Evolutionary conservation across 768 basidiomycete genomes (phyloP).

Genomic region (Leucosporidium creatinivorum): DNA sequence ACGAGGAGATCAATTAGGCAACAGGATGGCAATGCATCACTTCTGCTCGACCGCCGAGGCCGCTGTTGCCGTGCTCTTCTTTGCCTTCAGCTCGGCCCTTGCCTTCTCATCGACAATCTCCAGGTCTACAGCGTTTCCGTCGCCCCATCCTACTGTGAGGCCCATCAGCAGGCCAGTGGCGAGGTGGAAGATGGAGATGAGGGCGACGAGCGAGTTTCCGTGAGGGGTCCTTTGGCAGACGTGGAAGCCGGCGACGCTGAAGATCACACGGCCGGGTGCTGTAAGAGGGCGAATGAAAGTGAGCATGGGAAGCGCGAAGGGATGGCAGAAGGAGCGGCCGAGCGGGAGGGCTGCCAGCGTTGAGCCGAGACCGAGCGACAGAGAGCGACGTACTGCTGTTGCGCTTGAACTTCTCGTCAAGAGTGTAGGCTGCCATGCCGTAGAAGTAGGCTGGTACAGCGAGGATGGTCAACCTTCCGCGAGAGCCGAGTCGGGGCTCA

Average conservation of each 20-base stretch:
- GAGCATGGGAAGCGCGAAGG: no score
- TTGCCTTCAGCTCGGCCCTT: neutral
- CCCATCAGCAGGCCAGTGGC: conserved; percentile 10
- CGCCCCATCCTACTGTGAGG: conserved; percentile 15
- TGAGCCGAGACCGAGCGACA: no score
- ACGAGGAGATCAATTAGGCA: neutral
- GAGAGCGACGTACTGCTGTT: conserved; percentile 22
- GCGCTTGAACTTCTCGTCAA: conserved; percentile 21
- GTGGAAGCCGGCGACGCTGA: conserved; percentile 1
- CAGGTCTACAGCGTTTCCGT: conserved; percentile 26
- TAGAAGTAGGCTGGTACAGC: conserved; percentile 1
- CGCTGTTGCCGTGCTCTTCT: neutral
- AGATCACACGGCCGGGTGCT: conserved; percentile 15
- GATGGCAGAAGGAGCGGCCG: no score
- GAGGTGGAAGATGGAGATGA: conserved; percentile 7
- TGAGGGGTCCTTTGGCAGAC: neutral
- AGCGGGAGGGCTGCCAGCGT: no score
- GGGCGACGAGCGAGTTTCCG: conserved; percentile 8
- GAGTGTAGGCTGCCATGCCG: conserved; percentile 9
- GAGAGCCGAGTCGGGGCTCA: no score
- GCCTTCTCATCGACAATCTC: neutral
- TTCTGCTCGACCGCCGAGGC: no score
- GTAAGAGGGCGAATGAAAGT: neutral
- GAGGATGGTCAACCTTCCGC: no score
- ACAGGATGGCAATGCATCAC: no score